Conservation (phyloP, 768 basidiomycete species). For the Lactarius trivialis region DNA sequence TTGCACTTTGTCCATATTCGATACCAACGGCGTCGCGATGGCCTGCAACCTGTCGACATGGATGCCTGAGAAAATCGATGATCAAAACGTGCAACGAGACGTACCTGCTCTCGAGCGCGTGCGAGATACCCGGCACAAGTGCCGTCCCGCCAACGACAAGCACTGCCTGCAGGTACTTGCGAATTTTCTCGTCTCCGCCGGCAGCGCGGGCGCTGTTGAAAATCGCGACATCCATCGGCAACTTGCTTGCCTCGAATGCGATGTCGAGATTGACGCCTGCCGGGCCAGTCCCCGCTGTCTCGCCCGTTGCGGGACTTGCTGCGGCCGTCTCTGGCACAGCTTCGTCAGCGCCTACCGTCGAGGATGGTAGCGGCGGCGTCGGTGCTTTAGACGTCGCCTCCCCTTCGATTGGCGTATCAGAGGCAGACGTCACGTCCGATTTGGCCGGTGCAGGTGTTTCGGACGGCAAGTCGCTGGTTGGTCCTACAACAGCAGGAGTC, state of each 20-base stretch:
- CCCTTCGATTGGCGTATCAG: conserved; percentile 19
- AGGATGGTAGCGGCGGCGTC: conserved; percentile 23
- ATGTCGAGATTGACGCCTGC: conserved; percentile 59
- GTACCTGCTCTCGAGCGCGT: conserved; percentile 84
- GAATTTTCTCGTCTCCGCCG: conserved; percentile 82
- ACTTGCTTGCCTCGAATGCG: conserved; percentile 76
- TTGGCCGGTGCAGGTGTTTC: conserved; percentile 20
- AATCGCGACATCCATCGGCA: conserved; percentile 88
- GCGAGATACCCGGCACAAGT: conserved; percentile 72
- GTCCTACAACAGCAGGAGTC: conserved; percentile 17
- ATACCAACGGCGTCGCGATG: conserved; percentile 75
- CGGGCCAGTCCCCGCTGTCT: conserved; percentile 18
- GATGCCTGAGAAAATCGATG: conserved; percentile 9
- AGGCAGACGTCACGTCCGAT: conserved; percentile 22
- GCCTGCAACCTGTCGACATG: conserved; percentile 54
- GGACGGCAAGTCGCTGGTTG: conserved; percentile 16
- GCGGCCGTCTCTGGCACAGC: conserved; percentile 8
- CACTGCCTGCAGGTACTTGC: conserved; percentile 82
- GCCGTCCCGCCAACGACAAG: conserved; percentile 84
- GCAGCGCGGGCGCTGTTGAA: conserved; percentile 87
- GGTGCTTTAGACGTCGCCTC: conserved; percentile 19
- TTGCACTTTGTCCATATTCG: conserved; percentile 80
- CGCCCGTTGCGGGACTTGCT: conserved; percentile 8
- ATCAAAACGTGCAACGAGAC: conserved; percentile 17
- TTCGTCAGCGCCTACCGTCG: conserved; percentile 12